phyloP scores from a whole-genome alignment of 2,329 filamentous ascomycete species.

The Pseudovirgaria hyperparasitica region DNA sequence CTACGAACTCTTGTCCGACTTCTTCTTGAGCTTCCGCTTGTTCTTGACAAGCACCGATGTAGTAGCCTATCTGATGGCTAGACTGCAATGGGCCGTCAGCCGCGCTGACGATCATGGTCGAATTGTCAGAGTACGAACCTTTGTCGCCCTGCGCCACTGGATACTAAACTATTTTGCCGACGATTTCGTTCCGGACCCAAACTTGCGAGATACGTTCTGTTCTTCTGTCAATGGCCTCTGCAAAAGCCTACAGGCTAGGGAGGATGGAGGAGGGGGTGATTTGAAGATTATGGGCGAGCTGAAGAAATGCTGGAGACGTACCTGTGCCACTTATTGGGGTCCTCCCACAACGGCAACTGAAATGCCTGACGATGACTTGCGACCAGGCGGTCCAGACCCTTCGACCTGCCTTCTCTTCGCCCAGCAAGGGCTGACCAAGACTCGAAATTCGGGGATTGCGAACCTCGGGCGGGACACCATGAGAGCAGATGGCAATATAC shows the following conservation, averaged over 20 bases:
- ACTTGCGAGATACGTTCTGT: constrained; percentile 67
- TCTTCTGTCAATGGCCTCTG: constrained; percentile 58
- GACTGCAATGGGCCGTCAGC: constrained; percentile 75
- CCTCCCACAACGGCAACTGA: constrained; percentile 46
- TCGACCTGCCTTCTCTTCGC: constrained; percentile 13
- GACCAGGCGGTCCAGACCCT: constrained; percentile 51
- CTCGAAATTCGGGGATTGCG: no score
- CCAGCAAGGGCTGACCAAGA: constrained; percentile 13
- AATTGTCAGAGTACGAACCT: constrained; percentile 89
- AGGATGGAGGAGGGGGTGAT: constrained; percentile 45
- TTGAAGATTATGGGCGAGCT: constrained; percentile 85
- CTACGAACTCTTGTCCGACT: constrained; percentile 93
- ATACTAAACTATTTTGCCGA: constrained; percentile 96
- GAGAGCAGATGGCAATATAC: no score
- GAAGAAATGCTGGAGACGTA: constrained; percentile 93
- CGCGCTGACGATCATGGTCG: constrained; percentile 73
- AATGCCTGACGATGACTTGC: constrained; percentile 53
- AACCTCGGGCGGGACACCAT: neutral
- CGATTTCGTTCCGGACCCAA: constrained; percentile 71
- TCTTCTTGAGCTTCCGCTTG: constrained; percentile 87
- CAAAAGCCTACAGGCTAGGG: constrained; percentile 36
- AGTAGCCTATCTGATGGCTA: constrained; percentile 70
- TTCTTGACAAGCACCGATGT: constrained; percentile 71
- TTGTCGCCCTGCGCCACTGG: constrained; percentile 93
- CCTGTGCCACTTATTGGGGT: constrained; percentile 86